phyloP scores from a whole-genome alignment of 305 asterid species.

The Fraxinus albicans region DNA sequence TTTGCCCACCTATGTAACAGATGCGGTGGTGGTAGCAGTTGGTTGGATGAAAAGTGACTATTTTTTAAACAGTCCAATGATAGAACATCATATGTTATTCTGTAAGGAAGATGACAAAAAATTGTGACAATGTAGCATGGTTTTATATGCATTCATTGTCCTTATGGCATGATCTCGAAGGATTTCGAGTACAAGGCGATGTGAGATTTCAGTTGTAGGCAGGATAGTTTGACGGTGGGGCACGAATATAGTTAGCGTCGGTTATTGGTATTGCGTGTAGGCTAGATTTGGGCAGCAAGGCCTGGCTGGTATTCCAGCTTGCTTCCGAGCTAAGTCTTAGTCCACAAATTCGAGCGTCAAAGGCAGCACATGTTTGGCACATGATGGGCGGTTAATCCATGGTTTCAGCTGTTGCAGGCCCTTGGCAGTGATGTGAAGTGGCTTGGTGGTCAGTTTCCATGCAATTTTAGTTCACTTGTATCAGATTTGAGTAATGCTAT shows the following conservation, averaged over 20 bases:
- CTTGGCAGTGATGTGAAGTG: not conserved
- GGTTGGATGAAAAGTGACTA: too few species aligned
- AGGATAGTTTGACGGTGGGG: not conserved
- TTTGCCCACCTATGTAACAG: too few species aligned
- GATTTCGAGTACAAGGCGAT: not conserved
- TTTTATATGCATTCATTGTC: not conserved
- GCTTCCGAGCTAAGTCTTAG: not conserved
- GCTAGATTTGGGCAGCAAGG: not conserved
- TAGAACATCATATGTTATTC: too few species aligned
- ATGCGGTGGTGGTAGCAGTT: too few species aligned
- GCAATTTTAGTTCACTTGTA: not conserved
- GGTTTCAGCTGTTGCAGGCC: not conserved
- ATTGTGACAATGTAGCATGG: too few species aligned
- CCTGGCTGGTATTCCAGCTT: not conserved
- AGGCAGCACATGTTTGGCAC: not conserved
- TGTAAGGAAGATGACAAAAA: too few species aligned
- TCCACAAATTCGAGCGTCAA: not conserved
- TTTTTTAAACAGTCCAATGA: too few species aligned
- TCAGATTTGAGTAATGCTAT: too few species aligned
- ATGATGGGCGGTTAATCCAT: not conserved
- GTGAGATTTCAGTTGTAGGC: not conserved
- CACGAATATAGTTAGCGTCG: not conserved
- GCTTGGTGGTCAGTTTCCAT: not conserved
- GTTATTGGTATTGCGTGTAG: not conserved
- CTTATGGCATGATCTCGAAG: not conserved